Percentiles rank a stretch among this genome's conserved stretches.
phyloP scores from a whole-genome alignment of 345 rosid species.

The Toxicodendron radicans region DNA sequence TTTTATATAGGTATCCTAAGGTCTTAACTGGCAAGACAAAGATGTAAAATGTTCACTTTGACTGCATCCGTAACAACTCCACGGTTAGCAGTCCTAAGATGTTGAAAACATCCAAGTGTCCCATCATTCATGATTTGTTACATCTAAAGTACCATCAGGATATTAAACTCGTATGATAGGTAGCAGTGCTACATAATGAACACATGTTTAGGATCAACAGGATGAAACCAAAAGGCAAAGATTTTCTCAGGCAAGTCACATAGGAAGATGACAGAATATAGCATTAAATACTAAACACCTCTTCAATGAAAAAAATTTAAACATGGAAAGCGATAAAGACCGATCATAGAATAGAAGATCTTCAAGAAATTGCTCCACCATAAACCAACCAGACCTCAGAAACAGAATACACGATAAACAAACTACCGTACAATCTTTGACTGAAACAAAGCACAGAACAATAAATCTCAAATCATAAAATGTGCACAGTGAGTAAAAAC shows the following conservation, averaged over 20 bases:
- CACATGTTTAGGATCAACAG: not conserved
- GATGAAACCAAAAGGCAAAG: not conserved
- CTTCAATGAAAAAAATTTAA: not conserved
- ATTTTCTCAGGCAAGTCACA: not conserved
- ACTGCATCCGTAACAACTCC: not conserved
- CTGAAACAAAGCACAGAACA: not conserved
- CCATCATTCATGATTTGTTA: not conserved
- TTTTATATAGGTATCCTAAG: no score
- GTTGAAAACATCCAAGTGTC: not conserved
- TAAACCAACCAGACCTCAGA: not conserved
- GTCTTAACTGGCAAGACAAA: not conserved
- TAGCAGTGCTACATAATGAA: not conserved
- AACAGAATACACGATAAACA: not conserved
- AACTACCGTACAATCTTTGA: not conserved
- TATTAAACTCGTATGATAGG: not conserved
- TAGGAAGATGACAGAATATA: not conserved
- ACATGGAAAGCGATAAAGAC: not conserved
- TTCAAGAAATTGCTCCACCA: slow-evolving; percentile 1
- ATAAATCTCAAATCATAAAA: not conserved
- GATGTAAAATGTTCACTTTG: not conserved
- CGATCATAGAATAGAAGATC: not conserved
- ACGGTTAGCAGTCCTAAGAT: not conserved
- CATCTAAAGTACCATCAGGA: not conserved
- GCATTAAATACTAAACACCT: not conserved
- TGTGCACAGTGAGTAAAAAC: not conserved